Conservation (phyloP, 2,329 filamentous ascomycete genomes). For the Fusarium sp. region DNA sequence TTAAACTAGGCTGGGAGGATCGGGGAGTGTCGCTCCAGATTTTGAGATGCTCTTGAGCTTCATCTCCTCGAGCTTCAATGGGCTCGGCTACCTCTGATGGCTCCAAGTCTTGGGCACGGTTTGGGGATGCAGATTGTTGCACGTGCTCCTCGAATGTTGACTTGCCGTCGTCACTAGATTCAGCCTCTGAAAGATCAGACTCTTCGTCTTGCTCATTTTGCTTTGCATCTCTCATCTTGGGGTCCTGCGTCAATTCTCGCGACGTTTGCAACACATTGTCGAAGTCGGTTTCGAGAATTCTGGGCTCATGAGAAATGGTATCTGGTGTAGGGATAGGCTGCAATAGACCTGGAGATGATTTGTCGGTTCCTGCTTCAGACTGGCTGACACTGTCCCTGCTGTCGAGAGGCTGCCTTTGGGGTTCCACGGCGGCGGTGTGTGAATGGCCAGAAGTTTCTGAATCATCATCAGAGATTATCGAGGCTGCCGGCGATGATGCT, state of each 20-base stretch:
- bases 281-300: conserved; percentile 25
- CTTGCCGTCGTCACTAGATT: conserved; percentile 3
- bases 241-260: conserved; percentile 9
- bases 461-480: conserved; percentile 10
- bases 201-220: not conserved
- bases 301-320: not conserved
- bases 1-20: not conserved
- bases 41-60: not conserved
- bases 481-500: not conserved
- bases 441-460: conserved; percentile 7
- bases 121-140: not conserved
- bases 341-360: conserved; percentile 7
- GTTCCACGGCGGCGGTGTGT: conserved; percentile 4
- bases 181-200: not conserved
- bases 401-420: not conserved
- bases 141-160: conserved; percentile 1
- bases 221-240: not conserved
- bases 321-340: conserved; percentile 3
- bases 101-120: not conserved
- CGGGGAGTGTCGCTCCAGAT: not conserved
- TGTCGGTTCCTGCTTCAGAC: not conserved
- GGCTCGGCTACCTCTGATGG: not conserved
- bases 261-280: conserved; percentile 17
- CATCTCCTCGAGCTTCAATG: not conserved
- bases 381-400: not conserved